phyloP scores from a whole-genome alignment of 1,284 basidiomycete species.

The Stygiomarasmius scandens region DNA sequence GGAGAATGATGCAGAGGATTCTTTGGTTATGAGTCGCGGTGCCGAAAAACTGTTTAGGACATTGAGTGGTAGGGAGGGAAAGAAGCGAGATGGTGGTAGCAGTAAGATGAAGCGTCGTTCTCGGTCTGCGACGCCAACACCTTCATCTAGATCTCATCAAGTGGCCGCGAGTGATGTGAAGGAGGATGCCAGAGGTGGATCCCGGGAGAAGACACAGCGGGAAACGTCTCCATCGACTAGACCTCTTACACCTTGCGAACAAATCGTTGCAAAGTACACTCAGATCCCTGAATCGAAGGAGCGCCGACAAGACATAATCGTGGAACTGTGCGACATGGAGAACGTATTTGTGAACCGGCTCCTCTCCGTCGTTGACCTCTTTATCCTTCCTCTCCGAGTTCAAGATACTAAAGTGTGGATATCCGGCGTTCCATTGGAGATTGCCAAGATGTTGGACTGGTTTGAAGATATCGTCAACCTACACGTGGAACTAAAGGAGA shows the following conservation, averaged over 20 bases:
- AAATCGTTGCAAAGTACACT: not conserved
- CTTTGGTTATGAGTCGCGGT: slow-evolving; percentile 40
- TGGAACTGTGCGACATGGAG: slow-evolving; percentile 72
- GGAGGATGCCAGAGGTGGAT: not conserved
- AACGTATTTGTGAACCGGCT: slow-evolving; percentile 67
- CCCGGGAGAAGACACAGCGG: too few species aligned
- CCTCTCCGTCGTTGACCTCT: slow-evolving; percentile 64
- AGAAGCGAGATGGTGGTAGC: slow-evolving; percentile 16
- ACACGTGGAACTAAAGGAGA: slow-evolving; percentile 63
- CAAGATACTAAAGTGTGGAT: slow-evolving; percentile 75
- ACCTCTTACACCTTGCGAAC: not conserved
- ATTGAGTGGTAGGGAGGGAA: slow-evolving; percentile 29
- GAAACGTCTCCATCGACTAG: not conserved
- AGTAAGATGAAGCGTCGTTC: slow-evolving; percentile 7
- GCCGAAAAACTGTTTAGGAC: slow-evolving; percentile 57
- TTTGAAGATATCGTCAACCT: slow-evolving; percentile 82
- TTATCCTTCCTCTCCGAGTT: slow-evolving; percentile 75
- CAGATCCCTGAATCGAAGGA: not conserved
- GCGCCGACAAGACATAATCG: slow-evolving; percentile 66
- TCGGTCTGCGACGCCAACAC: not conserved
- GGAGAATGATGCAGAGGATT: slow-evolving; percentile 37
- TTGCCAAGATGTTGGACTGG: slow-evolving; percentile 80
- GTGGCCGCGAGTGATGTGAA: not conserved
- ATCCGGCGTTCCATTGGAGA: slow-evolving; percentile 68
- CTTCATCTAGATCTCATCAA: not conserved